phyloP scores from a whole-genome alignment of 139 green algal species.

The Micromonas commoda region DNA sequence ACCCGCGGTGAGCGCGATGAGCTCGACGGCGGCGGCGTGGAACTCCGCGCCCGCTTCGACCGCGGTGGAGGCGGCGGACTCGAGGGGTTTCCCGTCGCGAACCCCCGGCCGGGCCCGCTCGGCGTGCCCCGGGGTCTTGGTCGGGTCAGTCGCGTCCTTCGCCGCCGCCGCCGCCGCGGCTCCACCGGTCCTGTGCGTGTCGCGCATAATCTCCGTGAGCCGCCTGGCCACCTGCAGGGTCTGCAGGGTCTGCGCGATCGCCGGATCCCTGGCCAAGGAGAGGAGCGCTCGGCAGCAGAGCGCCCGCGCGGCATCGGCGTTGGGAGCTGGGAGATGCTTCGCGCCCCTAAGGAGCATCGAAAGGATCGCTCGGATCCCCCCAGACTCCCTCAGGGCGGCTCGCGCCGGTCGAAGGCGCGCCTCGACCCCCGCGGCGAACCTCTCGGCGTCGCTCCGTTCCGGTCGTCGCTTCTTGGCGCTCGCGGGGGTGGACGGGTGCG shows the following conservation, averaged over 20 bases:
- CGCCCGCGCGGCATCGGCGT: conserved; percentile 38
- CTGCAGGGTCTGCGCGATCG: conserved; percentile 58
- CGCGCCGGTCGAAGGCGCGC: neutral
- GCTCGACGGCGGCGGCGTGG: conserved; percentile 31
- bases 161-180: no score
- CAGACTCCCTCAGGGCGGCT: neutral
- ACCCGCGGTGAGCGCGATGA: conserved; percentile 42
- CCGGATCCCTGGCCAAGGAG: conserved; percentile 47
- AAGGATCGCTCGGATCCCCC: neutral
- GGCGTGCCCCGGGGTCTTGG: neutral
- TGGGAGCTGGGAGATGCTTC: conserved; percentile 26
- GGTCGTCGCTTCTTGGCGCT: neutral
- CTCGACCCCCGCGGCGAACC: neutral
- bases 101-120: neutral
- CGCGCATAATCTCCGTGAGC: conserved; percentile 55
- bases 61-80: neutral
- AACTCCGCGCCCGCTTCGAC: conserved; percentile 10
- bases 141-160: no score
- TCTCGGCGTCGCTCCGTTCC: neutral
- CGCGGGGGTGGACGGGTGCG: no score
- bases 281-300: conserved; percentile 46
- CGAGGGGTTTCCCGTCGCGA: neutral
- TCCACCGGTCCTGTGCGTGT: conserved; percentile 28
- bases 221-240: conserved; percentile 56
- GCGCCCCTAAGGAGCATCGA: conserved; percentile 22